A percentile compares a stretch with the other conserved stretches of the same genome.
Evolutionary conservation across 1,284 basidiomycete genomes (phyloP).

Genomic region (Xanthoconium separans): DNA sequence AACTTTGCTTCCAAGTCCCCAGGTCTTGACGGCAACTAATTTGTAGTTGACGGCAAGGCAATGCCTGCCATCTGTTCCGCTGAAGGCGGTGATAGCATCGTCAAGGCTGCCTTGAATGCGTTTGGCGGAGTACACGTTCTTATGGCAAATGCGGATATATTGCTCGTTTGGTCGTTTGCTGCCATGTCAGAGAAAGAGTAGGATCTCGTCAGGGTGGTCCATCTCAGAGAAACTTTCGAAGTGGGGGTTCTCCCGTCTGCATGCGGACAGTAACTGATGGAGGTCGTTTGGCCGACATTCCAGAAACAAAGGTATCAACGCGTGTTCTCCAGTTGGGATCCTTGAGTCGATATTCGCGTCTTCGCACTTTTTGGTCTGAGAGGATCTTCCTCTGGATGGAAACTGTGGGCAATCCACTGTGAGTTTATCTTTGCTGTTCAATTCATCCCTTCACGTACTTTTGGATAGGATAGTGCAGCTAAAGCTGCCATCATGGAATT

Average conservation of each 20-base stretch:
- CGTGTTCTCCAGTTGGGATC: conserved; percentile 90
- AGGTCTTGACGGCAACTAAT: background rate
- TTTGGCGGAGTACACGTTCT: conserved; percentile 91
- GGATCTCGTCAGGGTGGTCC: conserved; percentile 90
- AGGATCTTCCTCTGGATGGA: conserved; percentile 58
- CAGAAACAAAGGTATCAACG: conserved; percentile 97
- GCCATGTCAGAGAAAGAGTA: conserved; percentile 92
- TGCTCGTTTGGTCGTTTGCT: conserved; percentile 90
- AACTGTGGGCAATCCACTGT: conserved; percentile 95
- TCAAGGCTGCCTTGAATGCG: conserved; percentile 83
- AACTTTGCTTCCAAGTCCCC: background rate
- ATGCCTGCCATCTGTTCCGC: conserved; percentile 83
- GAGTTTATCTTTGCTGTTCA: conserved; percentile 14
- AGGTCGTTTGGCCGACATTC: conserved; percentile 97
- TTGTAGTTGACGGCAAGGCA: conserved; percentile 88
- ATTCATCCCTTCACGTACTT: background rate
- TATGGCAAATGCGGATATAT: conserved; percentile 93
- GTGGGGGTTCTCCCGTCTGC: conserved; percentile 30
- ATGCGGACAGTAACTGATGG: conserved; percentile 4
- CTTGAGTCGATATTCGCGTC: conserved; percentile 50
- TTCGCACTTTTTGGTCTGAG: conserved; percentile 2
- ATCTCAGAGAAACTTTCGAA: conserved; percentile 81
- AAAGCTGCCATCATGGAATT: conserved; percentile 94
- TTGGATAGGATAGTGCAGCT: conserved; percentile 81
- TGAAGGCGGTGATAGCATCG: conserved; percentile 89